Evolutionary conservation across 208 protist genomes (phyloP), one percentile per base, ranked within the genome.

Genomic region (Trypanosoma grayi): DNA sequence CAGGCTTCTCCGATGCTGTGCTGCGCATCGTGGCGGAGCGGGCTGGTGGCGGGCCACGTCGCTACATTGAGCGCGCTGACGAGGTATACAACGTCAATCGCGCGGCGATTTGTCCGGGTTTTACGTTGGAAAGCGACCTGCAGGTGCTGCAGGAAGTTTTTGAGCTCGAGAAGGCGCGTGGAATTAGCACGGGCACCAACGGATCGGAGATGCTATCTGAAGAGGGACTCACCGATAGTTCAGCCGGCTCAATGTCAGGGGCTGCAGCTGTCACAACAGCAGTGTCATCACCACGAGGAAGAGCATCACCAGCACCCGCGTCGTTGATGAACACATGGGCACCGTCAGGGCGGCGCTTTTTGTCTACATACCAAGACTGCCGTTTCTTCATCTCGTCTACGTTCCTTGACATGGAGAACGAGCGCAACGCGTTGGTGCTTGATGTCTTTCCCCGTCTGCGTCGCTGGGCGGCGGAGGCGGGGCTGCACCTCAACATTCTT

Each of bases 401-500:
- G 4, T 98, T 98, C 66, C 63, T 92, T 10, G 97, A 98, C 80
- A 98, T 98, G 94, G 91, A 98, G 60, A 96, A 92, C 73, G 97
- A 98, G 78, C 85, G 97, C 47, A 94, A 97, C 66, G 70, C 92
- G 11, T 75, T 98, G 30, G 79, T 85, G 0, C 70, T 92, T n/a
- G 77, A 92, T 33, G 82, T 98, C 14, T 98, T 98, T 48, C 97
- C 97, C 4, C 86, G 87, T 14, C 66, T 98, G 13, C 79, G 94
- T 16, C 77, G 89, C 18, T 92, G 85, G 82, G 86, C 70, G 16
- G 74, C 70, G 11, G 75, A 81, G 27, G 45, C 20, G 0, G 82
- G 81, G 11, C 18, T 92, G 25, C 81, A 78, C 48, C 77, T 97
- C 24, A 84, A 79, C 54, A 57, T 98, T 33, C 45, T 88, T 11